Base-by-base conservation (phyloP, 148 eudicot genomes). In the Diospyros lotus region DNA sequence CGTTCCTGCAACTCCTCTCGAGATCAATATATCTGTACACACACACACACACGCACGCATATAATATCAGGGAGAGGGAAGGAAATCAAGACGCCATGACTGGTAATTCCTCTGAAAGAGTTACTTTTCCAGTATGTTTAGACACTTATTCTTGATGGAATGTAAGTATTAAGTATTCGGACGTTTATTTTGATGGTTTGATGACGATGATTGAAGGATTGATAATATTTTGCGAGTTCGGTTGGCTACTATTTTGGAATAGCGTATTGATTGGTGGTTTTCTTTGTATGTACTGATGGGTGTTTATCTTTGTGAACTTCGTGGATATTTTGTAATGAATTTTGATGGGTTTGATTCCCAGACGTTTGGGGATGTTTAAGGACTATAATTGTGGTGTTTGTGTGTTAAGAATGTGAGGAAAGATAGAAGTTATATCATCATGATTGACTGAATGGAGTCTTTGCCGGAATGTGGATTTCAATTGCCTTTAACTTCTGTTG, bases 71-170 rank as follows among this genome's bases (percentile, higher is more conserved):
- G 38, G 75, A 61, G 6, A 44, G 46, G 44, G 52, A 52, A 6
- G 17, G 54, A 50, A 62, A 76, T 67, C 55, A 40, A 75, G 14
- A 77, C 78, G 48, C 79, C 76, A 84, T 84, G 89, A 73, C 89
- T 80, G 86, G 87, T 86, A 84, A 67, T 76, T 59, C 43, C 6
- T 61, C 28, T 41, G 50, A 44, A 58, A 45, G 78, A 53, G 13
- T 28, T 61, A 41, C 58, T 46, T 40, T 75, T 28, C 28, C 38
- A 7, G 51, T 28, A 65, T 56, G 75, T 18, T 58, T 59, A 10
- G 4, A 60, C 15, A 6, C 51, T 48, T 58, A 41, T 58, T 50
- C 5, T 69, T 39, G 74, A 48, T 69, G 8, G 50, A 12, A 12
- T 59, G 39, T 45, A 12, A 28, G 5, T 41, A 56, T 56, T 48